Evolutionary conservation across 208 protist species (phyloP), one percentile per base, ranked within the genome.

Genomic region (Trypanosoma theileri): DNA sequence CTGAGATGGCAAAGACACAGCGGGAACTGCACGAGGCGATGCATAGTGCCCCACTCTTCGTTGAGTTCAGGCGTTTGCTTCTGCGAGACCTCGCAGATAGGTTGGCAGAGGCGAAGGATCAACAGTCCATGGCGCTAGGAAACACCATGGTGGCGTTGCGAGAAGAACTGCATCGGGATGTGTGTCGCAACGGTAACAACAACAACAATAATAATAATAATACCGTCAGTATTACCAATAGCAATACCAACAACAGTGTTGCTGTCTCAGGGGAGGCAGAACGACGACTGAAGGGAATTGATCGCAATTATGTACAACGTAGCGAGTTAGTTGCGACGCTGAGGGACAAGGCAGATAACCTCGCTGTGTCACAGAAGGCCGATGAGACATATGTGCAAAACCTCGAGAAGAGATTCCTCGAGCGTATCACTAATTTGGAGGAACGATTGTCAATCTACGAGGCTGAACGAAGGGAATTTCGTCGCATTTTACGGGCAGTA

Each of bases 371-470:
- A 4, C 63, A 79, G 3, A 92, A 88, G 65, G 82, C 77, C 3
- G 85, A 88, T 56, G 82, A 73, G 14, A 73, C 81, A n/a, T 73
- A 77, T 19, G 81, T 91, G 22, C 68, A 59, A 8, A 70, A 82
- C 1, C 60, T 94, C 26, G 85, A 91, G 69, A 24, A 63, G 51
- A 73, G 73, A 1, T 64, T 91, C 13, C 56, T 77, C n/a, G 72
- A 79, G 46, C 82, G 83, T 22, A 81, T 77, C 44, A 77, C 69
- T n/a, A 77, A 93, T 17, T 50, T 95, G 0, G 85, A 92, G 64
- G 89, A 95, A 68, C 81, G 89, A 6, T 70, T 90, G 54, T 74
- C 83, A n/a, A 82, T 83, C 44, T 88, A 85, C 21, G 89, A 95
- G 55, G 77, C 87, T 0, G 89, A 95, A 57, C 67, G 86, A 22